These are phyloP conservation scores for Botrytis aclada DNA, from an alignment of 2,329 filamentous ascomycete species.

Conservation along the genomic window DNA sequence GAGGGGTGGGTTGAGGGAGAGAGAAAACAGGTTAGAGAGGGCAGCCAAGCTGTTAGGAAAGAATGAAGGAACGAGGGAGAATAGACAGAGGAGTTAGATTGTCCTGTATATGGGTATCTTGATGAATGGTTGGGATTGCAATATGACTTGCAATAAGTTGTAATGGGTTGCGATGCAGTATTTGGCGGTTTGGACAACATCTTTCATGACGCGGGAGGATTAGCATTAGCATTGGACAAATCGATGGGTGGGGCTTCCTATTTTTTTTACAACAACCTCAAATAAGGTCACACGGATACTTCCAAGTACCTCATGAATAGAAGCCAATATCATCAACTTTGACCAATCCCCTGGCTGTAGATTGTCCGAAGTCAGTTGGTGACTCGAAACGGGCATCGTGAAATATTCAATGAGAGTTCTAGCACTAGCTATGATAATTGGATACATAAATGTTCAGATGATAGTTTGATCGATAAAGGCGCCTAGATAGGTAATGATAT, in stretches of 20 bases:
- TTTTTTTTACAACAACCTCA: background rate
- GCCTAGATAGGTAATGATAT: background rate
- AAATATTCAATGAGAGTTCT: background rate
- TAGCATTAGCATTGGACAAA: background rate
- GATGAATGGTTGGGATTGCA: background rate
- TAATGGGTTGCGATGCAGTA: background rate
- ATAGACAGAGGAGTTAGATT: background rate
- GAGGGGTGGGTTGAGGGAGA: background rate
- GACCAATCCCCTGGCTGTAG: background rate
- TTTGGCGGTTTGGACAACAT: background rate
- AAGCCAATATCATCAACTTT: background rate
- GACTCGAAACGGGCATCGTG: background rate
- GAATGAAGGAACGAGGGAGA: background rate
- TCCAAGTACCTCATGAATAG: background rate
- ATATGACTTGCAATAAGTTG: background rate
- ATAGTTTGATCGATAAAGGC: background rate
- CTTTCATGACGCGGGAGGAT: background rate
- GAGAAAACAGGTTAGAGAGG: background rate
- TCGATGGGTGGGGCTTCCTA: background rate
- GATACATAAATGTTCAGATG: background rate
- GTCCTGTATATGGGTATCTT: background rate
- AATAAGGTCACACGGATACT: background rate
- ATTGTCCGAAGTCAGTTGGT: background rate
- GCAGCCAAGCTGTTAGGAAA: constrained; percentile 3
- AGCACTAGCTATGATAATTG: background rate